Evolutionary conservation across 2,329 filamentous ascomycete species (phyloP), one percentile per base, ranked within the genome.

Genomic region (Fusarium palustre): DNA sequence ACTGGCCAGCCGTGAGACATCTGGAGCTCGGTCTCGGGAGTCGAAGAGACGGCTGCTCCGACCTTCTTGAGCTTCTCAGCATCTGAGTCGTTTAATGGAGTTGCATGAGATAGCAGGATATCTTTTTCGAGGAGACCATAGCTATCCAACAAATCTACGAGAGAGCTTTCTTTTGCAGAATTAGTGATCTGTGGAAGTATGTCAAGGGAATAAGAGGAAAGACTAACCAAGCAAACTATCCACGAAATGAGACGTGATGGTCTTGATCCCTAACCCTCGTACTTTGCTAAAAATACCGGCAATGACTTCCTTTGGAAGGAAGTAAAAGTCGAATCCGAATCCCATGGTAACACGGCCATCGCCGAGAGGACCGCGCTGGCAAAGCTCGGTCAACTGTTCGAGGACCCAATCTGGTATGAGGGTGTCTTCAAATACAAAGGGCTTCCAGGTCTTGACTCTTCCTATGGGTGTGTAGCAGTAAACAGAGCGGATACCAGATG

Each of bases 1-100:
- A 64, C 45, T 1, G 60, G 60, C 60, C 60, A 64, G 1, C 60
- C 60, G 2, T 46, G 60, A 2, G 59, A 54, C 59, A 64, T 64
- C 2, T 64, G 60, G 2, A 64, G 59, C 3, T 64, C 60, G 1
- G 43, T 64, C 5, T 64, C 60, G 3, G 60, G 60, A 0, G 60
- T 64, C 0, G 60, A 64, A 0, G 60, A 50, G 5, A 64, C 15
- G 6, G 59, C 28, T n/a, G 43, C 60, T 15, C 60, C 60, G 2
- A 38, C 59, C 1, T 12, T 28, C 2, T n/a, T 24, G 15, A 64
- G 43, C 9, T 64, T 64, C 4, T 64, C 8, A 4, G 59, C 43
- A 4, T 64, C 59, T 1, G 50, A 64, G 33, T 64, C 60, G 4
- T 15, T 41, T 11, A 64, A 5, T 1, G 59, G 60, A 7, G 33